Evolutionary conservation across 768 basidiomycete genomes (phyloP).

Genomic region (Chalciporus chontae): DNA sequence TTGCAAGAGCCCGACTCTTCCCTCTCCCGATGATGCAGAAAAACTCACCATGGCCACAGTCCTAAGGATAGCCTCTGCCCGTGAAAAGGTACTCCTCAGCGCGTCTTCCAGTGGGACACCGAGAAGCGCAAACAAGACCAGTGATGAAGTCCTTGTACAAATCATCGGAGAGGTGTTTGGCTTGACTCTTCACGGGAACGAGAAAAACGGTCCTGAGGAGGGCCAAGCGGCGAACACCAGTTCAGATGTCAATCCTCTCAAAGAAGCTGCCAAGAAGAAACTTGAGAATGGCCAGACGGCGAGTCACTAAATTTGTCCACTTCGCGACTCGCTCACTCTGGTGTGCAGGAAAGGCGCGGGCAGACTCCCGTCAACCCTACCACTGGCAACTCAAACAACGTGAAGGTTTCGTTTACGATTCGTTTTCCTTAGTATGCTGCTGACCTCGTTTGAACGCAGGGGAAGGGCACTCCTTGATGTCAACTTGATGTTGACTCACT

Average conservation of each 20-base stretch:
- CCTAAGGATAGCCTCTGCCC: slow-evolving; percentile 47
- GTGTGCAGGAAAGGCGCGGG: neutral
- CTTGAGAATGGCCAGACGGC: too few relatives aligned
- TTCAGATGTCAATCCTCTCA: neutral
- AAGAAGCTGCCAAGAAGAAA: neutral
- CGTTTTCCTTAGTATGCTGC: too few relatives aligned
- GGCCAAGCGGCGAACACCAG: neutral
- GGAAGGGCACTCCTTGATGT: too few relatives aligned
- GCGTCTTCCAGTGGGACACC: slow-evolving; percentile 32
- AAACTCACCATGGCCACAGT: slow-evolving; percentile 57
- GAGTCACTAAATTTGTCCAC: too few relatives aligned
- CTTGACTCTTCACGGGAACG: slow-evolving; percentile 10
- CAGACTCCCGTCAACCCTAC: neutral
- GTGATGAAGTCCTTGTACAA: slow-evolving; percentile 21
- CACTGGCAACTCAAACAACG: neutral
- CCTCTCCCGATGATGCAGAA: slow-evolving; percentile 51
- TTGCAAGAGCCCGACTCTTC: slow-evolving; percentile 47
- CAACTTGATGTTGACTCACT: neutral
- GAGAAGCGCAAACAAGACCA: slow-evolving; percentile 17
- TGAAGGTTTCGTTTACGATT: neutral
- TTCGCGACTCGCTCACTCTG: neutral
- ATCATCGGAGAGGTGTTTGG: slow-evolving; percentile 35
- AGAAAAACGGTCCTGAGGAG: neutral
- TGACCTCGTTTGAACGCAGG: too few relatives aligned
- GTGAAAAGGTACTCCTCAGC: slow-evolving; percentile 43